Base-by-base conservation (phyloP, 495 filamentous ascomycete species). In the Clavariopsis aquatica region DNA sequence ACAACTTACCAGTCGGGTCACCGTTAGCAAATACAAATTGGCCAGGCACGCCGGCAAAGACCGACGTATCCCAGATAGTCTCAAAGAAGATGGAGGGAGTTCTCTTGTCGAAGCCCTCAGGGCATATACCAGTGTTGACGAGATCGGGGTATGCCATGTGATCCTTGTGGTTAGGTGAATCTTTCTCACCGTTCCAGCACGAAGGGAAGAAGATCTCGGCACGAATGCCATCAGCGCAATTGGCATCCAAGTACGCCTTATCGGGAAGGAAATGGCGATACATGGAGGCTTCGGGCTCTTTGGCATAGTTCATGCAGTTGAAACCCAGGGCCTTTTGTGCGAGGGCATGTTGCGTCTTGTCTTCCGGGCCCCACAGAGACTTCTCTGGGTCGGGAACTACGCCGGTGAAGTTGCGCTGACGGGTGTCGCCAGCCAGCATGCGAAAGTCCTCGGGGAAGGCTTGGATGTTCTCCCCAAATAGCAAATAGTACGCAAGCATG, bases 181-280 rank as follows among this genome's bases (percentile, higher is more conserved):
- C 85, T 22, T 90, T 82, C 56, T 85, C 81, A 29, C 91, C 89
- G 71, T 96, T 89, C 89, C 91, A 96, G 83, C 92, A 96, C 0
- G 89, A 91, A 10, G 92, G 92, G 78, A 96, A 96, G 83, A 91
- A 87, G 55, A 96, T 74, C 72, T 96, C 91, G 41, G 92, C 76
- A 29, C 92, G 85, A 49, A 96, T 69, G 52, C 92, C 92, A 66
- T 94, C 83, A 0, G 71, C 70, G 72, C 92, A 96, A 69, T 93
- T 83, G 41, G 77, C 80, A 69, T 96, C 91, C 28, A 95, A 79
- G 66, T 80, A 94, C 0, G 75, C 75, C 81, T 96, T 94, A 58
- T 88, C 83, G 0, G 93, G 93, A 69, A 98, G 49, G 69, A 82
- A 86, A 72, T 94, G 91, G 47, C 93, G 89, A 54, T 81, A 86